Evolutionary conservation across 1,284 basidiomycete species (phyloP), one percentile per base, ranked within the genome.

Genomic region (Gymnopus androsaceus): DNA sequence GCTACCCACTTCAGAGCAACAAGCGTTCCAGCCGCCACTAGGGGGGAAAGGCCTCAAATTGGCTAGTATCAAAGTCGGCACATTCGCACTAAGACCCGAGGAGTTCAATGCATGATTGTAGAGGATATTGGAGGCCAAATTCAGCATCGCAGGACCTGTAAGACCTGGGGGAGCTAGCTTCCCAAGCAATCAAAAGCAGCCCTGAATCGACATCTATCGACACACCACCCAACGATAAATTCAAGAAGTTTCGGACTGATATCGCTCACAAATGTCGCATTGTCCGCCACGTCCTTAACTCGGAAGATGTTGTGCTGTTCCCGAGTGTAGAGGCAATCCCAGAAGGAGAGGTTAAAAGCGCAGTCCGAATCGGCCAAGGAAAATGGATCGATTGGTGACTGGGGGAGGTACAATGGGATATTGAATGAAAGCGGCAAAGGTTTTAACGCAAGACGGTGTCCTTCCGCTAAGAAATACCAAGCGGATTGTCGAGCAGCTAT

Each of bases 401-500:
- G 54, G 0, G 82, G 79, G 12, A 82, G 72, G 65, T 77, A 86
- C 31, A 86, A 66, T 0, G 82, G 76, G 23, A 75, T 65, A 40
- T 58, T 63, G 1, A 70, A 71, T 8, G 75, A n/a, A 65, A 17
- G 65, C 69, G 11, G 55, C 55, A 60, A 78, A 75, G 12, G 61
- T 66, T 40, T 69, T 68, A 12, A 72, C 70, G 67, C 85, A 90
- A 0, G 79, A 80, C 55, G 81, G 76, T 4, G 75, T 59, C 36
- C 79, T 77, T 45, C 73, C 72, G 1, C 69, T 67, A 52, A 92
- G 72, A 75, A 87, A 90, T 58, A 87, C 75, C 5, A 89, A 69
- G 0, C 88, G 87, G 34, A 89, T 76, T 38, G 82, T 81, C 0
- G 85, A 74, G 84, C 90, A 12, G 79, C 78, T 31, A 90, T 75